A percentile compares a stretch with the other conserved stretches of the same genome.
phyloP scores from a whole-genome alignment of 768 basidiomycete species.

The Paxillus ammoniavirescens region DNA sequence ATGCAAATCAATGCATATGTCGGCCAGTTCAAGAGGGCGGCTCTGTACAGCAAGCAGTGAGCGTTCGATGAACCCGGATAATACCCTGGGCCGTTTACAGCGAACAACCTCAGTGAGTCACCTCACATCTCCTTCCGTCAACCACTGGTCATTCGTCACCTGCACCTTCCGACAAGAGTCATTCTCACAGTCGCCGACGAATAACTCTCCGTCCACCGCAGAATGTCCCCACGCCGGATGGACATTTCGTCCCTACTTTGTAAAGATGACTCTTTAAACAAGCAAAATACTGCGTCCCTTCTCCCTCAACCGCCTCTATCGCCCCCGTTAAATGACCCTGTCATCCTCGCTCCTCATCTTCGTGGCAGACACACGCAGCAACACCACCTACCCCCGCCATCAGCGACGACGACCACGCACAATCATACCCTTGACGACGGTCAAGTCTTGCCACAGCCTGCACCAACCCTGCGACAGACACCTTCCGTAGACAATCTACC shows the following conservation, averaged over 20 bases:
- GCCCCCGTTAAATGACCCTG: slow-evolving; percentile 16
- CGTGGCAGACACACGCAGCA: slow-evolving; percentile 10
- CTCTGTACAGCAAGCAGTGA: no score
- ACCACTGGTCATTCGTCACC: no score
- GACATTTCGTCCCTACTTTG: slow-evolving; percentile 77
- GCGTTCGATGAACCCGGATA: no score
- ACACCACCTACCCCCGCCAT: slow-evolving; percentile 10
- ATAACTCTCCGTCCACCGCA: background rate
- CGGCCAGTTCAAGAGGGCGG: no score
- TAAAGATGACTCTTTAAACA: slow-evolving; percentile 38
- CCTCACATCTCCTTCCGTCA: background rate
- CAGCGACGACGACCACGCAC: background rate
- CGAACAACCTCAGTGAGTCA: background rate
- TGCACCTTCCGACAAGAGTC: background rate
- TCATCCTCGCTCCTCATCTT: slow-evolving; percentile 35
- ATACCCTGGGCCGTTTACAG: background rate
- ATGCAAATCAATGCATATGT: no score
- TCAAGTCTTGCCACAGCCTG: background rate
- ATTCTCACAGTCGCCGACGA: slow-evolving; percentile 17
- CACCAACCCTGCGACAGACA: background rate
- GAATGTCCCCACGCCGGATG: slow-evolving; percentile 66
- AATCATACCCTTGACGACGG: background rate
- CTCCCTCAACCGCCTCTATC: slow-evolving; percentile 2
- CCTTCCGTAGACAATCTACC: background rate
- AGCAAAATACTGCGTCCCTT: slow-evolving; percentile 5